These are phyloP conservation scores for Colletotrichum godetiae DNA, from an alignment of 2,329 filamentous ascomycete genomes.

Conservation along the genomic window DNA sequence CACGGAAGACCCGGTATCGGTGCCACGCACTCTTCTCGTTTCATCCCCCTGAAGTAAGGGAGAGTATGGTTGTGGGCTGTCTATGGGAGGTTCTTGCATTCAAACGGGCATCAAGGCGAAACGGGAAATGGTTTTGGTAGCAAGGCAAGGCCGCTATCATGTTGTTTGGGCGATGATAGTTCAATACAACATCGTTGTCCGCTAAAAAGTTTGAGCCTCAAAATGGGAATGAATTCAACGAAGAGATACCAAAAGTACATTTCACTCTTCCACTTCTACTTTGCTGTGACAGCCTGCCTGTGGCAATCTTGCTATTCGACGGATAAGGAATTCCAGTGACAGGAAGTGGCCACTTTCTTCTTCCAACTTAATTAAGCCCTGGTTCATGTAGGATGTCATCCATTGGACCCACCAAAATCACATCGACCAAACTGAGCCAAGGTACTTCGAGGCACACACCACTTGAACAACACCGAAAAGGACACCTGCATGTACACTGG, in stretches of 20 bases:
- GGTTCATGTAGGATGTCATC: neutral
- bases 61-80: constrained; percentile 65
- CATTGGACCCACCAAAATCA: neutral
- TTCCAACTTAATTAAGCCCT: neutral
- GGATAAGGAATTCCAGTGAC: no score
- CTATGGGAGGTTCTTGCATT: constrained; percentile 65
- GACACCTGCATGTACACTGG: neutral
- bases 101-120: constrained; percentile 67
- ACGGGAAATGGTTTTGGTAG: constrained; percentile 66
- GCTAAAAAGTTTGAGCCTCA: constrained; percentile 36
- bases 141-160: constrained; percentile 45
- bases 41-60: constrained; percentile 99
- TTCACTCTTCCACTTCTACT: neutral
- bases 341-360: neutral
- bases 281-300: neutral
- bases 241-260: constrained; percentile 32
- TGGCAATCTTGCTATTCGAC: neutral
- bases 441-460: neutral
- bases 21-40: constrained; percentile 99
- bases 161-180: constrained; percentile 39
- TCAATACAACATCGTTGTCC: constrained; percentile 41
- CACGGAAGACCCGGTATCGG: constrained; percentile 99
- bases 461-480: neutral
- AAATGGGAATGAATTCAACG: constrained; percentile 35
- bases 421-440: neutral